phyloP scores from a whole-genome alignment of 495 filamentous ascomycete species.

The Chaetomidium leptoderma region DNA sequence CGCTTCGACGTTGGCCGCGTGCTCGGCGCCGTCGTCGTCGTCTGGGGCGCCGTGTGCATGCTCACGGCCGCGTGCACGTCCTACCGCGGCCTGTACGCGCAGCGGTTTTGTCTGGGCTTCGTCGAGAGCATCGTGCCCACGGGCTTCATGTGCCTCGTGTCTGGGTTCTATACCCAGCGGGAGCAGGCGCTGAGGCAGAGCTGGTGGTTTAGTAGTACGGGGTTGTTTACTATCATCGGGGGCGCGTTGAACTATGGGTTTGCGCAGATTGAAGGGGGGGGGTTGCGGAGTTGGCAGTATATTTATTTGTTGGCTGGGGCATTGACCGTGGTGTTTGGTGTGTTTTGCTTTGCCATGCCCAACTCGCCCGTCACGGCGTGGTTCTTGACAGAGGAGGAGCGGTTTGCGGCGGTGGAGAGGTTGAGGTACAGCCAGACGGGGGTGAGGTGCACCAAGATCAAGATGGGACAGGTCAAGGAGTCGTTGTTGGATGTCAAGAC shows the following conservation, averaged over 20 bases:
- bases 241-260: conserved; percentile 57
- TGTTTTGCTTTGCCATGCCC: conserved; percentile 56
- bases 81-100: conserved; percentile 55
- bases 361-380: conserved; percentile 69
- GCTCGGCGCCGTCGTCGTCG: conserved; percentile 57
- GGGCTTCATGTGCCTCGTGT: conserved; percentile 49
- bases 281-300: conserved; percentile 53
- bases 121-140: conserved; percentile 48
- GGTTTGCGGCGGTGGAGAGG: conserved; percentile 63
- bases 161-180: conserved; percentile 53
- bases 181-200: conserved; percentile 47
- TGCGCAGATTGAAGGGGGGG: conserved; percentile 55
- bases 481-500: conserved; percentile 68
- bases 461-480: conserved; percentile 21
- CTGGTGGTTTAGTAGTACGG: conserved; percentile 39
- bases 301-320: conserved; percentile 74
- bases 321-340: conserved; percentile 44
- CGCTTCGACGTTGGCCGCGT: conserved; percentile 59
- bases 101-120: conserved; percentile 68
- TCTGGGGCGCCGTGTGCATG: conserved; percentile 66
- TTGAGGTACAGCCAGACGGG: conserved; percentile 59
- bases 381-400: conserved; percentile 67
- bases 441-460: conserved; percentile 59
- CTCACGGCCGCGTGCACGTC: conserved; percentile 62
- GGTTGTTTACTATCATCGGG: conserved; percentile 48